A percentile compares a stretch with the other conserved stretches of the same genome.
Conservation (phyloP, 768 basidiomycete genomes). For the Mycena crocata region DNA sequence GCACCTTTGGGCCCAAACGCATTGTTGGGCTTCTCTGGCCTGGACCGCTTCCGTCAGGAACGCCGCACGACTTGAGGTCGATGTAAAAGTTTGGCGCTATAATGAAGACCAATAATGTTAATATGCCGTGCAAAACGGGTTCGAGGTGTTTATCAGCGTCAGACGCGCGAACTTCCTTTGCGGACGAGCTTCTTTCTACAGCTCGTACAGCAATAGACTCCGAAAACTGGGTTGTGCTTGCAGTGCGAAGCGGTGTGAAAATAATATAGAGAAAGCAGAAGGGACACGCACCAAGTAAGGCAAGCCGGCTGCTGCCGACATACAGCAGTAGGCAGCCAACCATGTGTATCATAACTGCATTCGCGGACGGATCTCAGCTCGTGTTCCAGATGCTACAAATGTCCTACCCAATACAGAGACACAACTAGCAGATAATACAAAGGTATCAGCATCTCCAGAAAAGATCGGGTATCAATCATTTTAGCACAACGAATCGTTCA, state of each 20-base stretch:
- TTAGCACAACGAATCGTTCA: constrained; percentile 28
- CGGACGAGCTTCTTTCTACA: neutral
- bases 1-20: neutral
- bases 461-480: constrained; percentile 13
- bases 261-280: too few relatives aligned
- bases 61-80: neutral
- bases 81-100: neutral
- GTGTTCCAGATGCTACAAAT: neutral
- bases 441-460: neutral
- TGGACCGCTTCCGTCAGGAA: neutral
- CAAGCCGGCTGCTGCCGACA: neutral
- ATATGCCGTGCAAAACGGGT: neutral
- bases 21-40: neutral
- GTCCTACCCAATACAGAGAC: constrained; percentile 8
- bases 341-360: neutral
- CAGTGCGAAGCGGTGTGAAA: too few relatives aligned
- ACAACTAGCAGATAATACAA: constrained; percentile 1
- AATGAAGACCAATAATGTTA: neutral
- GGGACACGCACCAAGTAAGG: too few relatives aligned
- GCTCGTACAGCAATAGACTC: neutral
- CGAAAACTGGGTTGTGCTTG: neutral
- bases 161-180: neutral
- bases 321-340: neutral
- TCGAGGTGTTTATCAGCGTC: neutral
- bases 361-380: neutral